Evolutionary conservation across 371 early-diverging fungal genomes (phyloP), one percentile per base, ranked within the genome.

Genomic region (Batrachochytrium dendrobatidis): DNA sequence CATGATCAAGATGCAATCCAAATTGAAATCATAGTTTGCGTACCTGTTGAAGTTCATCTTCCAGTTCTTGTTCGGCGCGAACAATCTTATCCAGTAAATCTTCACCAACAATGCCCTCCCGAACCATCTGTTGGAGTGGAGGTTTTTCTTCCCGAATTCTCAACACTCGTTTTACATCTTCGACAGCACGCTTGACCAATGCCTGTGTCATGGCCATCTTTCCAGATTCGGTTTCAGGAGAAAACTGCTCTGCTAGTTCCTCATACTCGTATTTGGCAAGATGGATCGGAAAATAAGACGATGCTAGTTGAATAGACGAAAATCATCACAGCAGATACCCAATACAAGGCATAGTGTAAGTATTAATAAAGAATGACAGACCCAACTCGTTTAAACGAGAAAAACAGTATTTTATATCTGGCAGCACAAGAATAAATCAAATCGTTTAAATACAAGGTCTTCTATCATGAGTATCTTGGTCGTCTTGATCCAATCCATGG

Each of bases 41-140:
- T 43, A 91, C 84, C 34, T 86, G 90, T 67, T 87, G 83, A 52
- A 92, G 67, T 69, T 95, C 96, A 7, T 66, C 67, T 67, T 91
- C 84, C 49, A 89, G 76, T 43, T 91, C 94, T 60, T 85, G 80
- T 67, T 95, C 94, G 18, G 93, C 91, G 10, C 78, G 69, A 20
- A 64, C 68, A 54, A 95, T 86, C 59, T 89, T 86, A 32, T 78
- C 85, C 89, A 85, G 83, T 62, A 93, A 72, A 55, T 91, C 92
- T 55, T 95, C 94, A 3, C 92, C 90, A 53, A 95, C 81, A 8
- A 88, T 83, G 4, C 96, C 96, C 18, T 81, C 75, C 62, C 86
- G 83, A 58, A 93, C 82, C 73, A 95, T 68, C 39, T 75, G 77
- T 30, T 80, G 74, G 57, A 95, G 72, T 28, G 88, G 83, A n/a